phyloP scores from a whole-genome alignment of 2,329 filamentous ascomycete species.

The Trematosphaeria pertusa region DNA sequence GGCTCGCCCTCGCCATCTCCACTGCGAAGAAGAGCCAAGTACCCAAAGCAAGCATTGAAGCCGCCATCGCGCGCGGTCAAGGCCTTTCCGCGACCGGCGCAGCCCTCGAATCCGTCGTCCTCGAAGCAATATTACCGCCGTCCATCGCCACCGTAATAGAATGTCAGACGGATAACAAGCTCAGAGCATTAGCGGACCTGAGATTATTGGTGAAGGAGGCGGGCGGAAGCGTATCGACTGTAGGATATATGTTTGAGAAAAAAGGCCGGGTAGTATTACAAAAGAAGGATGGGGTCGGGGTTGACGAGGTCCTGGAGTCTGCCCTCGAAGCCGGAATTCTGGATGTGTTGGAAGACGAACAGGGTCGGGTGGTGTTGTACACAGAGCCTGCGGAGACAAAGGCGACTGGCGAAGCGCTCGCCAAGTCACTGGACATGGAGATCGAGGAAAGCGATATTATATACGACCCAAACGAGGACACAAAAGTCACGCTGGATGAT shows the following conservation, averaged over 20 bases:
- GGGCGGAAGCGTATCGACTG: constrained; percentile 74
- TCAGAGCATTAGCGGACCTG: constrained; percentile 75
- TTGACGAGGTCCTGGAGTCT: constrained; percentile 77
- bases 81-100: constrained; percentile 78
- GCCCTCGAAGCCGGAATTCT: constrained; percentile 85
- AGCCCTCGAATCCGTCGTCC: constrained; percentile 75
- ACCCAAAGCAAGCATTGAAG: constrained; percentile 83
- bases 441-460: constrained; percentile 81
- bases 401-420: constrained; percentile 68
- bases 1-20: constrained; percentile 74
- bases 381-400: constrained; percentile 72
- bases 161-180: constrained; percentile 82
- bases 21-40: constrained; percentile 86
- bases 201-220: constrained; percentile 73
- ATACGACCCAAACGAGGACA: constrained; percentile 84
- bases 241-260: constrained; percentile 84
- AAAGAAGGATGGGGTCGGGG: constrained; percentile 61
- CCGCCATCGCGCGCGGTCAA: constrained; percentile 86
- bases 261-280: constrained; percentile 78
- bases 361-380: constrained; percentile 75
- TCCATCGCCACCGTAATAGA: constrained; percentile 81
- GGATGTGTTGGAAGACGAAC: constrained; percentile 71
- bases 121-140: constrained; percentile 82
- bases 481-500: constrained; percentile 68
- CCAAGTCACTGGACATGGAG: constrained; percentile 67